Evolutionary conservation across 2,329 filamentous ascomycete genomes (phyloP), one percentile per base, ranked within the genome.

Genomic region (Phoma sp.): DNA sequence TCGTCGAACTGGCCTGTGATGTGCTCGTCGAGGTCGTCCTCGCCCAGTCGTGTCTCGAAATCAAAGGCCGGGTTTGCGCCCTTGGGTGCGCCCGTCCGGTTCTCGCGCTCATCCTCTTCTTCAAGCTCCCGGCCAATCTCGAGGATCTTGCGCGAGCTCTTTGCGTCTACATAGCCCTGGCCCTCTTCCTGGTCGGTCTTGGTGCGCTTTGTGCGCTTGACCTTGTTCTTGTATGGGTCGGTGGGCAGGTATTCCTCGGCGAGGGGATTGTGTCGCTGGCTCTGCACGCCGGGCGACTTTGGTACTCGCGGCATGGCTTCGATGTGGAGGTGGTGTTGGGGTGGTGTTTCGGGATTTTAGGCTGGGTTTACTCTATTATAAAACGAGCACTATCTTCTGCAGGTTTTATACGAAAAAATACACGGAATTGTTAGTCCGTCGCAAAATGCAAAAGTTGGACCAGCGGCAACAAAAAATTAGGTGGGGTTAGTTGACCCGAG

Each of bases 81-180:
- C 53, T 79, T 71, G 62, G 62, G 78, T 72, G 62, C 77, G 66
- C 56, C 68, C 1, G 71, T 67, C 53, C 74, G 65, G 42, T 73
- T 76, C 62, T 85, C 81, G 28, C 81, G 80, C 51, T 83, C 83
- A 49, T 93, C 91, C 74, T 98, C 93, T 34, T 95, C 91, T 12
- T 87, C 88, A 12, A 99, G 81, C 71, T 96, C 91, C 67, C 93
- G 90, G 49, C 93, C 93, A 66, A 98, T 91, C 63, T 90, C 86
- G 56, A 99, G 74, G 72, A 99, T 99, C 68, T 91, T 92, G 65
- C 88, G 85, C 52, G 93, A 96, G 15, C 93, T 87, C 73, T 91
- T 93, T 53, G 92, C 87, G 74, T 97, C 93, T 57, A 99, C 86
- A 69, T 89, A 98, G 57, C 90, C 86, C 56, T 84, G 83, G 53